phyloP scores from a whole-genome alignment of 2,329 filamentous ascomycete species.

The Nigrospora oryzae region DNA sequence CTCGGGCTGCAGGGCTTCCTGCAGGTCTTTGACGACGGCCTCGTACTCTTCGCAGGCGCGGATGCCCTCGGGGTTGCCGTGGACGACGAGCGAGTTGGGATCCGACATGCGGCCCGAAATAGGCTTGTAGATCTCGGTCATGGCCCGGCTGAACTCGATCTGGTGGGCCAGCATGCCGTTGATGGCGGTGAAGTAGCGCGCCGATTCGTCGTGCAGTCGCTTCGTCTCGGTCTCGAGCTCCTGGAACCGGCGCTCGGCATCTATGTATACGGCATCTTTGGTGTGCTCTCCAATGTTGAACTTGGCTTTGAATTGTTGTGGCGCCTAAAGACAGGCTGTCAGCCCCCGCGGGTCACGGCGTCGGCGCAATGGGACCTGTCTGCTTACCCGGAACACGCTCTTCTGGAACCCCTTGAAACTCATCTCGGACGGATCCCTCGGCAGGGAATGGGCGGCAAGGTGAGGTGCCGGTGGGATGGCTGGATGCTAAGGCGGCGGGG shows the following conservation, averaged over 20 bases:
- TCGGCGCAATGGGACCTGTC: neutral
- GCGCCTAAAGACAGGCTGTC: conserved; percentile 45
- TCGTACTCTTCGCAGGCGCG: conserved; percentile 95
- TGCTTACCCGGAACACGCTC: conserved; percentile 70
- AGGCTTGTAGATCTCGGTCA: conserved; percentile 95
- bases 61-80: conserved; percentile 90
- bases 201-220: conserved; percentile 86
- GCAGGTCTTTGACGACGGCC: conserved; percentile 78
- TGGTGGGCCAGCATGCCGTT: conserved; percentile 97
- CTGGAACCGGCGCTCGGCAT: conserved; percentile 87
- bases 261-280: conserved; percentile 89
- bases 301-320: conserved; percentile 81
- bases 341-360: neutral
- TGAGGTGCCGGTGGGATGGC: neutral
- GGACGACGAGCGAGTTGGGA: conserved; percentile 69
- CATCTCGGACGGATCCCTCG: conserved; percentile 43
- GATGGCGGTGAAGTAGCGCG: conserved; percentile 96
- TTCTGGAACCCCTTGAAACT: conserved; percentile 97
- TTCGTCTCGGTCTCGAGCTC: conserved; percentile 95
- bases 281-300: conserved; percentile 96
- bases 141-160: conserved; percentile 95
- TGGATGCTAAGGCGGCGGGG: neutral
- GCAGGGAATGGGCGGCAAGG: neutral
- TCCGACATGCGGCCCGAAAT: conserved; percentile 95
- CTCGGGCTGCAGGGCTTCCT: conserved; percentile 81